Percentiles rank a stretch among this genome's conserved stretches.
Evolutionary conservation across 192 early-diverging fungal species (phyloP).

Genomic region (Backusella liffmaniae): DNA sequence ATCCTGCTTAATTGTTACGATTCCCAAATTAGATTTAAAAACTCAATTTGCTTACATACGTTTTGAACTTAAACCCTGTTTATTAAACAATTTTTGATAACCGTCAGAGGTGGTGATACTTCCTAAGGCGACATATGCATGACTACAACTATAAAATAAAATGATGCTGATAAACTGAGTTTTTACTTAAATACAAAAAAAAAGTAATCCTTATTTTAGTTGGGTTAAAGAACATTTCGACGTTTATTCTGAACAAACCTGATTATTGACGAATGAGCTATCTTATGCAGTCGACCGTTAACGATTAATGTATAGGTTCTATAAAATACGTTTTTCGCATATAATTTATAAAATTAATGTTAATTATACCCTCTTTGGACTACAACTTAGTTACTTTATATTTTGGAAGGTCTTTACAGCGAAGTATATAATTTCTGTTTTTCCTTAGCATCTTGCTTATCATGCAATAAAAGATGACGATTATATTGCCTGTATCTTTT

Average conservation of each 20-base stretch:
- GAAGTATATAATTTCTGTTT: neutral
- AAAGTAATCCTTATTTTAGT: too few relatives aligned
- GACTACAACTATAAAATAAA: neutral
- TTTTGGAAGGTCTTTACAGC: neutral
- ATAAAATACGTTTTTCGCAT: neutral
- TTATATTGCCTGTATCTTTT: too few relatives aligned
- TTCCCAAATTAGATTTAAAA: neutral
- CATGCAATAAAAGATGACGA: too few relatives aligned
- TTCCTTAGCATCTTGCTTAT: neutral
- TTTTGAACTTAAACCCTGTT: neutral
- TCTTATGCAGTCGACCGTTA: neutral
- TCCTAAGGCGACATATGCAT: neutral
- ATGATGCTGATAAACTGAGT: neutral
- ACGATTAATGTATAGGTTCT: neutral
- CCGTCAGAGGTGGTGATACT: neutral
- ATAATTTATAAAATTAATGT: neutral
- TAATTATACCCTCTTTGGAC: neutral
- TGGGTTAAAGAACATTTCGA: neutral
- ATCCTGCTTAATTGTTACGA: neutral
- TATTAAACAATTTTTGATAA: neutral
- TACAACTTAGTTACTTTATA: neutral
- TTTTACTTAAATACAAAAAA: too few relatives aligned
- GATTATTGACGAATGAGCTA: neutral
- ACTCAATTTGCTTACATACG: too few relatives aligned
- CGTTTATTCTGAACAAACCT: neutral